Evolutionary conservation across 306 rosid genomes (phyloP), one percentile per base, ranked within the genome.

Genomic region (Rubus idaeus): DNA sequence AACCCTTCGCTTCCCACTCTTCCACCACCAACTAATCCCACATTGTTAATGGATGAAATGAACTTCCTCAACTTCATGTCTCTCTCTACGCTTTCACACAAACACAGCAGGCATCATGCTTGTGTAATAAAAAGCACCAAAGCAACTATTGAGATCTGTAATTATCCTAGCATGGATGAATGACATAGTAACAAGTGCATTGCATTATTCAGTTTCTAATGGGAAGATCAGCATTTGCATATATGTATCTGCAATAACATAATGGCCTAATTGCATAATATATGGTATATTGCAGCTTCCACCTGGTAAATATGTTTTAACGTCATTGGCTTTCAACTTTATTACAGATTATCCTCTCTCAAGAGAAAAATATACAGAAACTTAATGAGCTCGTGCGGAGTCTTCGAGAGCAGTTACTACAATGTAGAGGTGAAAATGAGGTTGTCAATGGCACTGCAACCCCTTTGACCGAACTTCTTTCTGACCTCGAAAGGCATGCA

Each of bases 291-390:
- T 45, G 6, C 45, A 60, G 45, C 70, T 73, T 57, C 40, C 41
- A 55, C 77, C 68, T 23, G 46, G 45, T 26, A 74, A 14, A 58
- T 45, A 9, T 8, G 42, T 58, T 8, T 60, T 69, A 51, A 50
- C 46, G 17, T 47, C 20, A 30, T 30, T 70, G 49, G 51, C 52
- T 52, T n/a, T 76, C 45, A 64, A 71, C 52, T 7, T 41, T n/a
- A 10, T 40, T 69, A 83, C 77, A 88, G 92, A 88, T 88, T 61
- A 88, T 88, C 56, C 90, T 88, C n/a, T 88, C 90, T n/a, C 92
- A 88, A 68, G 88, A 88, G 86, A 88, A 70, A 79, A 86, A 80
- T 78, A 86, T 88, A 75, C 88, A 78, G 77, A 86, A 82, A 80
- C 86, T 88, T 55, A 84, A 84, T 58, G 92, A 84, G 82, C 83